Percentiles rank a stretch among this genome's conserved stretches.
phyloP scores from a whole-genome alignment of 352 stramenopile species.

The Albugo candida region DNA sequence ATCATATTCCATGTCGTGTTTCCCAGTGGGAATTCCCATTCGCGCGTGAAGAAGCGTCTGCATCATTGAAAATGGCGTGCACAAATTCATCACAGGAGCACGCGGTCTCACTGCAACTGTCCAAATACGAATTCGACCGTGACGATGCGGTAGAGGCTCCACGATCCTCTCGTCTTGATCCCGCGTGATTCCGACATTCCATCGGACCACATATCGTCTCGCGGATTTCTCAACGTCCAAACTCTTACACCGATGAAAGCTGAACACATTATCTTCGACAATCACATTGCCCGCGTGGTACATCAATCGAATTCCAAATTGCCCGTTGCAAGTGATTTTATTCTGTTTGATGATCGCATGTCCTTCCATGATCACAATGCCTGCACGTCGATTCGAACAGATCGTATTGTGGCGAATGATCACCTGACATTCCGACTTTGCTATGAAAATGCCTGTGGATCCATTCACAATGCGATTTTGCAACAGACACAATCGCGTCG shows the following conservation, averaged over 20 bases:
- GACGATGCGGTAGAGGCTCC: conserved; percentile 29
- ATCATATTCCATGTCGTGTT: too few species aligned
- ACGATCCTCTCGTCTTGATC: too few species aligned
- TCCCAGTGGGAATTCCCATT: too few species aligned
- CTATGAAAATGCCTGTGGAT: conserved; percentile 37
- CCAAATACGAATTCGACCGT: conserved; percentile 9
- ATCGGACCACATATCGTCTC: conserved; percentile 52
- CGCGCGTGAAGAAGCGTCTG: too few species aligned
- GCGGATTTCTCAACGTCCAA: conserved; percentile 58
- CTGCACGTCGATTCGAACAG: conserved; percentile 29
- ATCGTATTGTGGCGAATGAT: conserved; percentile 40
- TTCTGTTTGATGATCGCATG: conserved; percentile 41
- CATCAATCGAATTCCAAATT: conserved; percentile 49
- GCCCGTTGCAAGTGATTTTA: conserved; percentile 36
- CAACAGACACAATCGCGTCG: conserved; percentile 12
- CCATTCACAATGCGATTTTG: conserved; percentile 34
- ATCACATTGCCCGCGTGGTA: conserved; percentile 50
- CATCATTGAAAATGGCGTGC: conserved; percentile 11
- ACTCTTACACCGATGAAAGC: conserved; percentile 41
- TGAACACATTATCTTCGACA: conserved; percentile 53
- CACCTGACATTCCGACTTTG: conserved; percentile 22
- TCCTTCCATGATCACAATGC: conserved; percentile 31
- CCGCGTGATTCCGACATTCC: conserved; percentile 52
- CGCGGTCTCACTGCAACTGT: conserved; percentile 7
- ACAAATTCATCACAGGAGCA: conserved; percentile 16